Percentiles rank a stretch among this genome's conserved stretches.
phyloP scores from a whole-genome alignment of 2,329 filamentous ascomycete species.

The Trichoderma harzianum region DNA sequence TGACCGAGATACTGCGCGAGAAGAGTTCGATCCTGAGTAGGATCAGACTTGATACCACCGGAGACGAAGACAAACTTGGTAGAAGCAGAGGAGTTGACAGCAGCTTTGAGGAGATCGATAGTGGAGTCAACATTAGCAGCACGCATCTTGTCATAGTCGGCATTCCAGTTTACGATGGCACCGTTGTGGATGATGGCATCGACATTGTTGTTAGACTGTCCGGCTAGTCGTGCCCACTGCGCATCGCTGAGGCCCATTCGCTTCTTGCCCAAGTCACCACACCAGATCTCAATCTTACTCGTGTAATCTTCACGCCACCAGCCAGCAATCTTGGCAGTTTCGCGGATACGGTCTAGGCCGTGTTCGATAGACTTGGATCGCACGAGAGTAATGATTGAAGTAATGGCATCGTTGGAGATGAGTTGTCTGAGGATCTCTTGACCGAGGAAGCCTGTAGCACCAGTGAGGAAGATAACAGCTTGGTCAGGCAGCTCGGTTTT shows the following conservation, averaged over 20 bases:
- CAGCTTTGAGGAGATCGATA: conserved; percentile 21
- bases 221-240: conserved; percentile 57
- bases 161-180: conserved; percentile 75
- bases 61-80: conserved; percentile 27
- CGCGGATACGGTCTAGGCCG: conserved; percentile 5
- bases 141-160: conserved; percentile 68
- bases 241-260: conserved; percentile 64
- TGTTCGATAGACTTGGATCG: not conserved
- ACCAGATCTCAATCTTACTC: conserved; percentile 10
- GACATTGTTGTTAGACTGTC: conserved; percentile 45
- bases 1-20: conserved; percentile 3
- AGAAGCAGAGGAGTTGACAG: conserved; percentile 16
- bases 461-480: conserved; percentile 21
- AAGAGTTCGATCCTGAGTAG: not conserved
- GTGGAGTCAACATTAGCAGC: conserved; percentile 62
- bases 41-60: conserved; percentile 20
- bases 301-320: conserved; percentile 5
- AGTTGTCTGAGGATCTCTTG: conserved; percentile 15
- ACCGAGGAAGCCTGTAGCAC: conserved; percentile 23
- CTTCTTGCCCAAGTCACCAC: conserved; percentile 48
- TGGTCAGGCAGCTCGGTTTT: conserved; percentile 4
- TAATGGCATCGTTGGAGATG: not conserved
- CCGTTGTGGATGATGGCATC: conserved; percentile 81
- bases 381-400: not conserved
- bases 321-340: conserved; percentile 4